A percentile compares a stretch with the other conserved stretches of the same genome.
Conservation (phyloP, 352 stramenopile species). For the Peronospora farinosa region DNA sequence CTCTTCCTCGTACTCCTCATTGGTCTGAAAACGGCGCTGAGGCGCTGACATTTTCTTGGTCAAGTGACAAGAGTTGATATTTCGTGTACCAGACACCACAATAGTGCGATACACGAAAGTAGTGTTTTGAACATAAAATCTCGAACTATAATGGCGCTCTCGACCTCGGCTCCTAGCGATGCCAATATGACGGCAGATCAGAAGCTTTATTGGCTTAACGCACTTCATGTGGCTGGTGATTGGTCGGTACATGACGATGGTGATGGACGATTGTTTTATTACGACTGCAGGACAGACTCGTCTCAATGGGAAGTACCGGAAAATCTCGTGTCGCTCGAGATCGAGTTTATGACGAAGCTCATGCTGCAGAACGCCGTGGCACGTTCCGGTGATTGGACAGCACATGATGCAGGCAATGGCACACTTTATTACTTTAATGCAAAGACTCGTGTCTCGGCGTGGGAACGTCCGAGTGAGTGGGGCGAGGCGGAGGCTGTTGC, state of each 20-base stretch:
- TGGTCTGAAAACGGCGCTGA: constrained; percentile 21
- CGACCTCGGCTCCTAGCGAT: constrained; percentile 6
- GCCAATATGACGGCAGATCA: constrained; percentile 25
- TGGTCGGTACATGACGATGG: constrained; percentile 77
- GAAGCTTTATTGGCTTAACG: constrained; percentile 43
- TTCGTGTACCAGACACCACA: neutral
- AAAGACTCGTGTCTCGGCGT: constrained; percentile 57
- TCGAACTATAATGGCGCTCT: constrained; percentile 11
- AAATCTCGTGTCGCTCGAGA: constrained; percentile 45
- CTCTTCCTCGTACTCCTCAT: constrained; percentile 34
- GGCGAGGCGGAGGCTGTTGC: constrained; percentile 21
- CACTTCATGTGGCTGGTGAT: constrained; percentile 43
- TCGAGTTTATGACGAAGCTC: constrained; percentile 78
- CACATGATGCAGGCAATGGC: constrained; percentile 59
- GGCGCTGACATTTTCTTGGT: neutral
- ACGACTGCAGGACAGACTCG: constrained; percentile 36
- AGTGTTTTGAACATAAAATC: neutral
- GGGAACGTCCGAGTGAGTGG: constrained; percentile 68
- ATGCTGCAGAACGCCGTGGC: constrained; percentile 71
- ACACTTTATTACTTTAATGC: constrained; percentile 81
- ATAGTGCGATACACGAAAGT: neutral
- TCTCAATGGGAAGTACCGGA: constrained; percentile 57
- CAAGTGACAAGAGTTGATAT: neutral
- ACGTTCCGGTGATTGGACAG: constrained; percentile 60
- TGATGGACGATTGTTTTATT: constrained; percentile 74